Conservation (phyloP, 768 basidiomycete genomes). For the Dentipellis sp. region DNA sequence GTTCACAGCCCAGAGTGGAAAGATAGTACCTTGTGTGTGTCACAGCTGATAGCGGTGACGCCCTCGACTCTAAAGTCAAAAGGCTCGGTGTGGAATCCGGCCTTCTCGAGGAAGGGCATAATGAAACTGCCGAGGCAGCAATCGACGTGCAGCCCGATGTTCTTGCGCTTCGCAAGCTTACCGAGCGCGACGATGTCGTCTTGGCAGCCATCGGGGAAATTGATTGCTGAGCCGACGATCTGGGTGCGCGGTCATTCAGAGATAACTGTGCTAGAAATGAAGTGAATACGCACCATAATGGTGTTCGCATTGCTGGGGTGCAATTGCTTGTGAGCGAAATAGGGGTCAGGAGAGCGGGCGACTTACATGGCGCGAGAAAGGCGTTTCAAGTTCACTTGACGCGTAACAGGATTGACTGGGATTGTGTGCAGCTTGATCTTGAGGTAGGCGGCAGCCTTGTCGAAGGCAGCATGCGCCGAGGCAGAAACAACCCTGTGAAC, state of each 20-base stretch:
- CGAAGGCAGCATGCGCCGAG: constrained; percentile 90
- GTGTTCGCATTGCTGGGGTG: constrained; percentile 72
- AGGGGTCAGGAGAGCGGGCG: constrained; percentile 1
- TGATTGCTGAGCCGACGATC: constrained; percentile 81
- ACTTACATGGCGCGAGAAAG: constrained; percentile 85
- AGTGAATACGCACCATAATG: constrained; percentile 51
- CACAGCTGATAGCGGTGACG: constrained; percentile 92
- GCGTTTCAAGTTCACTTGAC: constrained; percentile 67
- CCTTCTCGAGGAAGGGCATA: constrained; percentile 80
- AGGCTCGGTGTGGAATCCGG: constrained; percentile 59
- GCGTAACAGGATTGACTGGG: constrained; percentile 68
- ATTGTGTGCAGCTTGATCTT: constrained; percentile 84
- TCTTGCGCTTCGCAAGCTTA: constrained; percentile 60
- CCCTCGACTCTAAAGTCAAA: constrained; percentile 91
- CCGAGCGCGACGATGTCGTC: constrained; percentile 80
- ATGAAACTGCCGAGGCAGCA: constrained; percentile 94
- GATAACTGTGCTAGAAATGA: neutral
- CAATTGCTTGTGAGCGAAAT: constrained; percentile 1
- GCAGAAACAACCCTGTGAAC: constrained; percentile 63
- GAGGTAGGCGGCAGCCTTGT: constrained; percentile 86
- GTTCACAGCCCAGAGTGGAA: neutral
- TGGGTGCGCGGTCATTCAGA: constrained; percentile 21
- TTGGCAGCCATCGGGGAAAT: constrained; percentile 81
- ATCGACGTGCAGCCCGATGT: constrained; percentile 87
- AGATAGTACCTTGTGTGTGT: constrained; percentile 76